Base-by-base conservation (phyloP, 306 rosid species). In the Spatholobus suberectus region DNA sequence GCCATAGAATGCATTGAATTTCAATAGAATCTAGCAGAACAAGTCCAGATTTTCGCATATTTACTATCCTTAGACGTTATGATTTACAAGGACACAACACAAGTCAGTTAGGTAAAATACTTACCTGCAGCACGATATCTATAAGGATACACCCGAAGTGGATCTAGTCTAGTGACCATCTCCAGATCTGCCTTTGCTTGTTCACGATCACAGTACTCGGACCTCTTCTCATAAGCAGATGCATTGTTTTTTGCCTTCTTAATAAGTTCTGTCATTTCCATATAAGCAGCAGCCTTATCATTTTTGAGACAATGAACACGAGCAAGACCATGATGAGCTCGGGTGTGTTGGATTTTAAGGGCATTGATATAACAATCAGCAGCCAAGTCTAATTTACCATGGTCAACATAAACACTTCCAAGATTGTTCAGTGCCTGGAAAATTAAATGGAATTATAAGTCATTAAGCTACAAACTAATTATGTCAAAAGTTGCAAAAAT, bases 261-360 rank as follows among this genome's bases (percentile, higher is more conserved):
- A 80, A 95, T 95, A 55, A 95, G 90, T 83, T 83, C 83, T 73
- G 93, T 91, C 98, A 95, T 95, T 86, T 95, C 98, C 51, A 84
- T 90, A 52, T 90, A 95, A 2, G 98, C 97, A 65, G 92, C 91
- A 61, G 86, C 59, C 86, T 89, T 95, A 15, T 88, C 88, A 47
- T 95, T 86, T 78, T 85, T 85, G 1, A 93, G 90, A 89, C 32
- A 93, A 86, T 90, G 90, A 83, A 95, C 97, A 84, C 97, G 93
- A 52, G 98, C 98, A 83, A 95, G 98, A 65, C 97, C 98, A 75
- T 95, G 98, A 85, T 95, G 98, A 14, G 98, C 97, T 67, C 97
- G 92, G 32, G 97, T 90, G 80, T 95, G 97, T 79, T 91, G 90
- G 81, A 95, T 90, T 65, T 91, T 86, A 46, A 95, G 98, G 81